Base-by-base conservation (phyloP, 371 early-diverging fungal genomes). In the Syncephalastrum racemosum region DNA sequence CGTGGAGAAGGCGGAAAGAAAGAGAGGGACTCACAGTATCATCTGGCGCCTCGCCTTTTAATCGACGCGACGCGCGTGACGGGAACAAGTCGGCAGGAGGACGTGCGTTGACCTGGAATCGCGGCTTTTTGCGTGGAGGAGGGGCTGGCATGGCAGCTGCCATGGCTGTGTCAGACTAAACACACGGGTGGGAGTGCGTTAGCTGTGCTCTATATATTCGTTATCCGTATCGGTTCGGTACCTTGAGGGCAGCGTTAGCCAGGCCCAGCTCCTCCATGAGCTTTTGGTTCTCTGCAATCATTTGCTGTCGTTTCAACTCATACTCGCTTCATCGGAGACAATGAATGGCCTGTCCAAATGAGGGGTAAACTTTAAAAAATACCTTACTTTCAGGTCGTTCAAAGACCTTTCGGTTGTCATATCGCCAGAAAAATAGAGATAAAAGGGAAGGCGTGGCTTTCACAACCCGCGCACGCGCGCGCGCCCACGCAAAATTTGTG, bases 11-110 rank as follows among this genome's bases (percentile, higher is more conserved):
- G n/a, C n/a, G n/a, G 15, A n/a, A 36, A 36, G 8, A 42, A 20
- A 23, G 4, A 13, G 16, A 44, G 6, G 19, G 3, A 14, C 66
- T 59, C 68, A 78, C 79, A 24, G 65, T 58, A 10, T 67, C 69
- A 48, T 70, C 75, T 39, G 79, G 75, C 19, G 53, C 58, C 55
- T 74, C 69, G 5, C 79, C 79, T 40, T 67, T 62, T 2, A 72
- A 25, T 56, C 79, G 54, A 58, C 75, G 52, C 13, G 79, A 78
- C 3, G 53, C 40, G 4, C 79, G 56, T 10, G 50, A 44, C 10
- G 72, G 53, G 41, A 40, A 1, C 14, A 55, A 31, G 53, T 43
- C 41, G 15, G 16, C 12, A 24, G 60, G 49, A 24, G 45, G 20
- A 53, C 49, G 49, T 3, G 59, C 20, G 53, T 50, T 19, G 46